Evolutionary conservation across 345 rosid species (phyloP), one percentile per base, ranked within the genome.

Genomic region (Melastoma malabathricum): DNA sequence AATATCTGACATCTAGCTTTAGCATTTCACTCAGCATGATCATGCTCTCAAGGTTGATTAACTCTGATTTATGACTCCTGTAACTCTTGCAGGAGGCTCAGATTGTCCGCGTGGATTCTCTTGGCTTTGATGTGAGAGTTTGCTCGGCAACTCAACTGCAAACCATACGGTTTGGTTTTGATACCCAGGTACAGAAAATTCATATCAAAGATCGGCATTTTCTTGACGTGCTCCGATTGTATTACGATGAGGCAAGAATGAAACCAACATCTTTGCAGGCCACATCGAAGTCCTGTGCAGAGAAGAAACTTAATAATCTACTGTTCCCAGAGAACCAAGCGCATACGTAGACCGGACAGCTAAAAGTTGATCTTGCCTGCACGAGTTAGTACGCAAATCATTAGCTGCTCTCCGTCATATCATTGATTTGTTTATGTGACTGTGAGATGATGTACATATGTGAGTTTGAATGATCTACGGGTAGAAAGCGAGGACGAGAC

Each of bases 91-190:
- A 90, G 98, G 98, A 90, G 68, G 92, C 73, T 54, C 73, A 67
- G 52, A 52, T 86, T 50, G 75, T 70, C 46, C 70, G 69, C 38
- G 54, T 90, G 39, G 98, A 90, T 71, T 79, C 94, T 31, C 72
- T 84, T 16, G 98, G 98, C 22, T 86, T 90, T 57, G 82, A 77
- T 68, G 59, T 79, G 60, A 80, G 96, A 68, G 80, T 78, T 61
- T 92, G 98, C 50, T 78, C 84, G 54, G 98, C 86, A 68, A 76
- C 87, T 3, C 82, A 84, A 64, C 70, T 92, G 52, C 82, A 84
- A 54, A 80, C 96, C 15, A 60, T 90, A 68, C 81, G 98, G 51
- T 80, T 82, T 67, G 61, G 82, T 57, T 89, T 89, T 64, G 67
- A 56, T 45, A 49, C 77, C 56, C 73, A 72, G 89, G 98, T 92